These are phyloP conservation scores for Ascochyta fabae DNA, from an alignment of 2,329 filamentous ascomycete genomes.

Conservation along the genomic window DNA sequence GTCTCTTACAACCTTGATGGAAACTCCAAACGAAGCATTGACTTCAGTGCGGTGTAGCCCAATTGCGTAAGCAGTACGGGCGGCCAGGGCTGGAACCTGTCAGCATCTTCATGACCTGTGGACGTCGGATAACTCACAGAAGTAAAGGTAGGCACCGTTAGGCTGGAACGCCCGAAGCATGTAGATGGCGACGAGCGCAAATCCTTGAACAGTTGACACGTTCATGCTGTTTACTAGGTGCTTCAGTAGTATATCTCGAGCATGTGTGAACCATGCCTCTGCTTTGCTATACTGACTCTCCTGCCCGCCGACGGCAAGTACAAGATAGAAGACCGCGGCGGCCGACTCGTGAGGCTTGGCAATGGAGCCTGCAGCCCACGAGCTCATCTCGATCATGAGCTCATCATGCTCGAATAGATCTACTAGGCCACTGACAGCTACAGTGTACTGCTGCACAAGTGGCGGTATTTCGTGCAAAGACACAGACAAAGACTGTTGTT, in stretches of 20 bases:
- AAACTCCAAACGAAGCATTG: slow-evolving; percentile 56
- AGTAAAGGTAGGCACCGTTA: slow-evolving; percentile 61
- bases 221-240: slow-evolving; percentile 58
- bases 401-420: slow-evolving; percentile 56
- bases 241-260: slow-evolving; percentile 53
- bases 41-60: slow-evolving; percentile 61
- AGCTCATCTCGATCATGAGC: slow-evolving; percentile 30
- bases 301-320: slow-evolving; percentile 59
- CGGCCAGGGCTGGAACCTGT: slow-evolving; percentile 48
- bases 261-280: slow-evolving; percentile 57
- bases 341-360: slow-evolving; percentile 49
- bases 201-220: slow-evolving; percentile 59
- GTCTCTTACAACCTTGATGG: slow-evolving; percentile 53
- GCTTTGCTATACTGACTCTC: slow-evolving; percentile 51
- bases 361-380: slow-evolving; percentile 30
- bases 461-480: slow-evolving; percentile 40
- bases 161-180: slow-evolving; percentile 60
- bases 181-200: slow-evolving; percentile 59
- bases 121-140: slow-evolving; percentile 40
- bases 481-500: slow-evolving; percentile 30
- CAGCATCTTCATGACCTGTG: neutral
- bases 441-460: slow-evolving; percentile 50
- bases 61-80: slow-evolving; percentile 60
- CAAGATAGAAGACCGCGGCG: slow-evolving; percentile 58
- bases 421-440: slow-evolving; percentile 57